These are phyloP conservation scores for Stereocaulon alpinum DNA, from an alignment of 495 filamentous ascomycete species.

Conservation along the genomic window DNA sequence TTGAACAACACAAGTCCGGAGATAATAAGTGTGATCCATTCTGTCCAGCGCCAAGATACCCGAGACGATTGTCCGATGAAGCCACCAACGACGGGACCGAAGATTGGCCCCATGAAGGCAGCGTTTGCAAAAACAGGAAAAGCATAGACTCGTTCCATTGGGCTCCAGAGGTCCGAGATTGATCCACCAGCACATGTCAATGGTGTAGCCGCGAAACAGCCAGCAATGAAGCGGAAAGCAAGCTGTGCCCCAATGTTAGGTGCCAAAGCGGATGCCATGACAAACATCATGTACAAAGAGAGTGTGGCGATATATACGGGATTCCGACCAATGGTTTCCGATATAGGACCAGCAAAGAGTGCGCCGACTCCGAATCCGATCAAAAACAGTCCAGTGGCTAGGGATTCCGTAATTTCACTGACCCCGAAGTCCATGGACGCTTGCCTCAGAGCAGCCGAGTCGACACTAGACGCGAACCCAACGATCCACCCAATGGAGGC, in stretches of 20 bases:
- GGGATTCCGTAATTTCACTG: slow-evolving; percentile 40
- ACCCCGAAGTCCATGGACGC: slow-evolving; percentile 40
- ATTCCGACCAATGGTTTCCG: slow-evolving; percentile 51
- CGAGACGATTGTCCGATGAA: slow-evolving; percentile 34
- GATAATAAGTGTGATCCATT: slow-evolving; percentile 43
- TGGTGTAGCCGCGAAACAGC: slow-evolving; percentile 41
- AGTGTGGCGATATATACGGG: slow-evolving; percentile 47
- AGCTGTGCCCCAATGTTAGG: slow-evolving; percentile 43
- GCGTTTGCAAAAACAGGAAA: slow-evolving; percentile 42
- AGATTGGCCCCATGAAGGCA: slow-evolving; percentile 35
- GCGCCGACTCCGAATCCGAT: slow-evolving; percentile 51
- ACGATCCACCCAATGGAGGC: slow-evolving; percentile 43
- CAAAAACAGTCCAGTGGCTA: slow-evolving; percentile 49
- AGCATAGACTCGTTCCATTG: slow-evolving; percentile 37
- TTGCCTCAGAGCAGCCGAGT: slow-evolving; percentile 35
- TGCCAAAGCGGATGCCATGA: slow-evolving; percentile 40
- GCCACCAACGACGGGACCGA: slow-evolving; percentile 38
- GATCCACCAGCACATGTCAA: slow-evolving; percentile 44
- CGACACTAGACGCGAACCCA: slow-evolving; percentile 42
- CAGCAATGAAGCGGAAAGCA: slow-evolving; percentile 42
- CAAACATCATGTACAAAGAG: slow-evolving; percentile 41
- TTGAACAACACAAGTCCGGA: slow-evolving; percentile 33
- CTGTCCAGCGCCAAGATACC: slow-evolving; percentile 42
- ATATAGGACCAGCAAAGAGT: slow-evolving; percentile 41
- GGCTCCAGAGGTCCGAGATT: slow-evolving; percentile 42